Base-by-base conservation (phyloP, 2,329 filamentous ascomycete genomes). In the Zalaria obscura region DNA sequence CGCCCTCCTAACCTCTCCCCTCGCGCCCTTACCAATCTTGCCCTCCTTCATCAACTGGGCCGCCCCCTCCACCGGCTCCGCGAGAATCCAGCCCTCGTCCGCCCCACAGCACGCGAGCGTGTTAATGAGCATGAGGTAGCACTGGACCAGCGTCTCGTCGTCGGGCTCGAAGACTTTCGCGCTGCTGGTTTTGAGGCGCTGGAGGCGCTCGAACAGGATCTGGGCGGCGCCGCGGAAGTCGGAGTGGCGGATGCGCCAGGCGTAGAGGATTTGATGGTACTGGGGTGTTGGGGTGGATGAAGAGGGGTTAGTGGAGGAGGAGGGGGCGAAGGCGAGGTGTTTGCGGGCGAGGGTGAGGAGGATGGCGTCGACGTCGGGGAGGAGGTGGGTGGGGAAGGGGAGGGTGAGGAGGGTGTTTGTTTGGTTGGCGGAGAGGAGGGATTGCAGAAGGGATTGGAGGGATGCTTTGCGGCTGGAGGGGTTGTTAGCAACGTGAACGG, bases 41-140 rank as follows among this genome's bases (percentile, higher is more conserved):
- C 25, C 35, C 46, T 47, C 36, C 39, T 35, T 32, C 39, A 28
- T 27, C 36, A 29, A 5, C 40, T 38, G 8, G 38, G 64, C 68
- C 2, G 29, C 53, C 61, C 64, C 43, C 32, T 68, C 61, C 8
- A 62, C 60, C 29, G 66, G 60, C 34, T 71, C 68, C 11, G 72
- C 70, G 18, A 78, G 63, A n/a, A 93, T 76, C 75, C 93, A 98
- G 1, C 80, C 81, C 54, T 94, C 83, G 47, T 84, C 76, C 44
- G 78, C 69, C 38, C 83, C 78, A 34, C 95, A 86, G 48, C 86
- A 94, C 49, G 83, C 85, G 46, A 98, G 69, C 1, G 86, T 80
- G 58, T 98, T 98, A 65, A 98, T 93, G 36, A 98, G 73, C 46
- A 87, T 72, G n/a, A 96, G 67, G 53, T 93, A 91, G 54, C 85